Conservation (phyloP, 2,329 filamentous ascomycete species). For the Chaetomiaceae sp. region DNA sequence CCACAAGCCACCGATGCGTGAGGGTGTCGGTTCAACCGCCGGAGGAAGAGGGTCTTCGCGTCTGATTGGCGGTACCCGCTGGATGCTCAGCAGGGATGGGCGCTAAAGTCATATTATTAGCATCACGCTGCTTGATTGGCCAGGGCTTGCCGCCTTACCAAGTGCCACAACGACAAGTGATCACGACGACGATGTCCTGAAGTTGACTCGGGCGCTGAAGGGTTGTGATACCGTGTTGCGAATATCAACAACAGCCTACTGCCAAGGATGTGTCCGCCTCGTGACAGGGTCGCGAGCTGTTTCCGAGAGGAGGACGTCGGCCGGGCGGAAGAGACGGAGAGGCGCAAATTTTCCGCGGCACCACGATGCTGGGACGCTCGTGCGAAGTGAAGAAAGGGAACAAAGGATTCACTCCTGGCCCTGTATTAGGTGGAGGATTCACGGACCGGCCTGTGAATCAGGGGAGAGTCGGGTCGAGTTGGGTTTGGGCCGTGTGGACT, state of each 20-base stretch:
- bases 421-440: not conserved
- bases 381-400: too few relatives aligned
- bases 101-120: conserved; percentile 32
- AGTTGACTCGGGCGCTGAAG: conserved; percentile 3
- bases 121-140: conserved; percentile 26
- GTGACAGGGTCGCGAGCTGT: too few relatives aligned
- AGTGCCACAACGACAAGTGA: conserved; percentile 16
- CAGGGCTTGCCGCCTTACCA: conserved; percentile 22
- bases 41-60: not conserved
- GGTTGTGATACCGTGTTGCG: conserved; percentile 9
- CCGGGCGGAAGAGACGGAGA: not conserved
- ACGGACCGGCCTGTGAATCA: conserved; percentile 15
- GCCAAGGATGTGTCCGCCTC: too few relatives aligned
- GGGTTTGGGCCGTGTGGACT: not conserved
- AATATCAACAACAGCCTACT: conserved; percentile 12
- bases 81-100: conserved; percentile 25
- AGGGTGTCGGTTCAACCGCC: conserved; percentile 26
- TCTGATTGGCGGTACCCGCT: conserved; percentile 23
- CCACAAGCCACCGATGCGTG: conserved; percentile 16
- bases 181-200: conserved; percentile 1
- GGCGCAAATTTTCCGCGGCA: not conserved
- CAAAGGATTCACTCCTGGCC: not conserved
- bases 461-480: not conserved
- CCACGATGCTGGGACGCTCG: not conserved
- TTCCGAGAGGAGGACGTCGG: too few relatives aligned